Conservation (phyloP, 768 basidiomycete species). For the Lactarius trivialis region DNA sequence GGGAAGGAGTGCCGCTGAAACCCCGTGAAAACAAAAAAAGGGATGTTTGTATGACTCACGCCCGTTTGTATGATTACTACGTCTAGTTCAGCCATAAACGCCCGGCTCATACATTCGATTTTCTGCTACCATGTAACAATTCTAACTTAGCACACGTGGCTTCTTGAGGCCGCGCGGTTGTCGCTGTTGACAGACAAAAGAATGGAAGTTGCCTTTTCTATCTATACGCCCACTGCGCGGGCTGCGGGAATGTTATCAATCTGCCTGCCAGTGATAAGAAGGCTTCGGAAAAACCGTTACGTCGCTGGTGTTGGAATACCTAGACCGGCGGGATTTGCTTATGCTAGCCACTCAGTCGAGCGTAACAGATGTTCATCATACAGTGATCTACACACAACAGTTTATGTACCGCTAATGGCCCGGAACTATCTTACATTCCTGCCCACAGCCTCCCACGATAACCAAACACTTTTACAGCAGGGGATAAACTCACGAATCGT, state of each 20-base stretch:
- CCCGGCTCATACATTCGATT: background rate
- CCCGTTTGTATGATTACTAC: background rate
- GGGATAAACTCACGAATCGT: background rate
- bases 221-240: too few species aligned
- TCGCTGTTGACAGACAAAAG: background rate
- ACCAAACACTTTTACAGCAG: too few species aligned
- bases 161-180: background rate
- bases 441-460: too few species aligned
- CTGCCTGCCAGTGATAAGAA: too few species aligned
- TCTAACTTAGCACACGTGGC: background rate
- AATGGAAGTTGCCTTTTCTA: background rate
- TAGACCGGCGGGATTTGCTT: too few species aligned
- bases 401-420: too few species aligned
- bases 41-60: background rate
- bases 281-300: too few species aligned
- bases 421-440: too few species aligned
- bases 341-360: too few species aligned
- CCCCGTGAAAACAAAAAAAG: background rate
- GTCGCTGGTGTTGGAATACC: background rate
- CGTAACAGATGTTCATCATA: background rate
- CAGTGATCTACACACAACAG: background rate
- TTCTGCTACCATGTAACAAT: background rate
- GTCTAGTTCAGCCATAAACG: background rate
- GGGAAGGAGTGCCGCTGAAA: conserved; percentile 28
- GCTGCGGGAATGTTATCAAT: too few species aligned